Evolutionary conservation across 192 early-diverging fungal species (phyloP).

Genomic region (Linnemannia elongata): DNA sequence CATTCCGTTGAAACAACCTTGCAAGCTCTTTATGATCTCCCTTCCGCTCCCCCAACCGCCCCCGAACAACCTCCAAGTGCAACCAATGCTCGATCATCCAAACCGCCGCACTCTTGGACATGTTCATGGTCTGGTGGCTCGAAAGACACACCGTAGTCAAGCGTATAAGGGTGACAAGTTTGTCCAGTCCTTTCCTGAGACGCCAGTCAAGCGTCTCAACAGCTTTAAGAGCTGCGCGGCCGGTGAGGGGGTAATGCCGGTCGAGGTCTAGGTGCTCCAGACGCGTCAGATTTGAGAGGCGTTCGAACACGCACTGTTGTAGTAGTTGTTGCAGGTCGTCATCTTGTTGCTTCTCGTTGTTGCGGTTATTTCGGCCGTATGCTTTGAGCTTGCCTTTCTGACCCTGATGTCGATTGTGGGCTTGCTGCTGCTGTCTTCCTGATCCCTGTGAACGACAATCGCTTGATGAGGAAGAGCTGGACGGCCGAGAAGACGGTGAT

Average conservation of each 20-base stretch:
- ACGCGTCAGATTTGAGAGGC: not conserved
- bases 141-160: not conserved
- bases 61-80: not conserved
- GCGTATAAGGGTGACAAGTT: not conserved
- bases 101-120: slow-evolving; percentile 11
- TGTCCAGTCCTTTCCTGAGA: not conserved
- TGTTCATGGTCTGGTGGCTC: not conserved
- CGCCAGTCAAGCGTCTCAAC: slow-evolving; percentile 1
- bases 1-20: not conserved
- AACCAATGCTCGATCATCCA: slow-evolving; percentile 20
- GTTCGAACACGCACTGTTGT: slow-evolving; percentile 6
- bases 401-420: not conserved
- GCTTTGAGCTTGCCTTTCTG: not conserved
- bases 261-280: slow-evolving; percentile 7
- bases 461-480: not conserved
- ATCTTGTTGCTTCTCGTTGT: not conserved
- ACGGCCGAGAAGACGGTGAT: not conserved
- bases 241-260: not conserved
- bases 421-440: not conserved
- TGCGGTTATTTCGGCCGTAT: not conserved
- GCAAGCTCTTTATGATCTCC: slow-evolving; percentile 5
- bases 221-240: not conserved
- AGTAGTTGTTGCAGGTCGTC: not conserved
- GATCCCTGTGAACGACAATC: not conserved
- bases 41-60: not conserved